Evolutionary conservation across 495 filamentous ascomycete genomes (phyloP), one percentile per base, ranked within the genome.

Genomic region (Staphylotrichum longicolle): DNA sequence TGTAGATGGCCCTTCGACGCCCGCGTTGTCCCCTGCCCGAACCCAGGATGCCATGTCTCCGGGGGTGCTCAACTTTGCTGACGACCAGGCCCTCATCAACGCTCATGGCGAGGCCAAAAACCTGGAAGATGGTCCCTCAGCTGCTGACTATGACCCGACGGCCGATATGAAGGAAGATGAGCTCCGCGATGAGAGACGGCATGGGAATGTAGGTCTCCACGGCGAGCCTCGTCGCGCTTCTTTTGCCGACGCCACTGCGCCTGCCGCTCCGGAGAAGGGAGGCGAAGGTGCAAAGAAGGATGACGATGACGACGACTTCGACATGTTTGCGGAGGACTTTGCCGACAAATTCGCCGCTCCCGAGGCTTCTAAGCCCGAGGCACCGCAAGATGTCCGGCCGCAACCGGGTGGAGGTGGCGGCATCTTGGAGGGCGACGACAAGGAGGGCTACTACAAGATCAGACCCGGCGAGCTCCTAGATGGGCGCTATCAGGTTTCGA

Each of bases 321-420:
- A 98, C 72, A 98, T 98, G 93, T 98, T 98, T 72, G 91, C 90
- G 15, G 90, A 94, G 46, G 90, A 91, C 57, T 90, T 91, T 60
- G 88, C 88, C 55, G 89, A 95, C 61, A 93, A 95, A 81, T 95
- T 95, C 74, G 90, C 86, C 7, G 86, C 74, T 11, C 78, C 82
- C 27, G 64, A 75, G 10, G 68, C 72, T 15, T 74, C 65, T 12
- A 81, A 83, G 52, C 73, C 74, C 3, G 72, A 75, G 40, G 66
- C 66, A 8, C 64, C 68, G 30, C 72, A 75, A 12, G 72, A 73
- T 12, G 66, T 68, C 8, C 62, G 70, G 33, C 70, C 72, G 53
- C 74, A 72, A 65, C 77, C 54, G 55, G 78, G 55, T 75, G 84
- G 57, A 74, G 87, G 69, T 74, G 88, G 88, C 66, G 91, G 88